Evolutionary conservation across 2,329 filamentous ascomycete species (phyloP).

Genomic region (Pseudonectria foliicola): DNA sequence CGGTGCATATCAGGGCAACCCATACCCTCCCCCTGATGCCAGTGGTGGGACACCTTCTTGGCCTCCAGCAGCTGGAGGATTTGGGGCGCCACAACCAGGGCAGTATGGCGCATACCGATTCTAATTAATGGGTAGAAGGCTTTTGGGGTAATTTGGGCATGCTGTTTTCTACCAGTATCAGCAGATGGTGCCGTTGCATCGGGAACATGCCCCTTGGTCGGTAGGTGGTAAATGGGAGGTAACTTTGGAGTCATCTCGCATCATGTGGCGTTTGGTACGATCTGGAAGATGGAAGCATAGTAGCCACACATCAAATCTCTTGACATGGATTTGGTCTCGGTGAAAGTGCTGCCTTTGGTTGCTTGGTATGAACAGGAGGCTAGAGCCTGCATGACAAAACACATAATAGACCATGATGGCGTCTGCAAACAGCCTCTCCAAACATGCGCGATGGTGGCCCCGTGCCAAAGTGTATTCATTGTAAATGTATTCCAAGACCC

Average conservation of each 20-base stretch:
- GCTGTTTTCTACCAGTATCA: conserved; percentile 1
- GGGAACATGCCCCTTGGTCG: too few relatives aligned
- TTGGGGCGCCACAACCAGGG: conserved; percentile 26
- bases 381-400: too few relatives aligned
- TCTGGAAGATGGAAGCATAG: background rate
- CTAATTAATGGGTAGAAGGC: conserved; percentile 8
- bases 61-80: conserved; percentile 23
- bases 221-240: too few relatives aligned
- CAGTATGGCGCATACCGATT: conserved; percentile 32
- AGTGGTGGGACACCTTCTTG: conserved; percentile 19
- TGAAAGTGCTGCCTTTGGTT: too few relatives aligned
- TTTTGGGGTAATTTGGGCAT: conserved; percentile 1
- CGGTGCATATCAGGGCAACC: conserved; percentile 20
- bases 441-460: too few relatives aligned
- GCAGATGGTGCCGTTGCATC: too few relatives aligned
- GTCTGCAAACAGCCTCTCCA: too few relatives aligned
- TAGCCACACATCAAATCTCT: too few relatives aligned
- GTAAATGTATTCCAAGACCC: too few relatives aligned
- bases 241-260: conserved; percentile 14
- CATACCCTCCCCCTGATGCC: conserved; percentile 25
- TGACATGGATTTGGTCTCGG: too few relatives aligned
- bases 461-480: too few relatives aligned
- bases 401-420: background rate
- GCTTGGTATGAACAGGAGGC: too few relatives aligned
- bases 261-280: conserved; percentile 21